Percentiles rank a stretch among this genome's conserved stretches.
Evolutionary conservation across 2,329 filamentous ascomycete genomes (phyloP).

Genomic region (Penicillium glabrum): DNA sequence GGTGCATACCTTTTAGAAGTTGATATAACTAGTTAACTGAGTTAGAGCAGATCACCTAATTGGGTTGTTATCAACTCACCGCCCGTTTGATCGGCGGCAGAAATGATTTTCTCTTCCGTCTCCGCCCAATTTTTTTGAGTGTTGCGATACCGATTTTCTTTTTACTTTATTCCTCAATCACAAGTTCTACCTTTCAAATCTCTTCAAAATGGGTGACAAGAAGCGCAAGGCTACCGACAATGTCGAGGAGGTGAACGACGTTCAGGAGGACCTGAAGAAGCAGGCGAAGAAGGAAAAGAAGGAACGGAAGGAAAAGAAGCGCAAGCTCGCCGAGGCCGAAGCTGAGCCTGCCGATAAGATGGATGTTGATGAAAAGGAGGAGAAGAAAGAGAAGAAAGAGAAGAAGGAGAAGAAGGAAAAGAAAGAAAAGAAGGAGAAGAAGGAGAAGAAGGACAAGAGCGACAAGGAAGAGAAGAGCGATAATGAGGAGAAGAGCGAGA

Average conservation of each 20-base stretch:
- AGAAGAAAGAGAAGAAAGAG: conserved; percentile 11
- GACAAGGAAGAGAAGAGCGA: conserved; percentile 15
- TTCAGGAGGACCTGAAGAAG: conserved; percentile 35
- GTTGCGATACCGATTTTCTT: background rate
- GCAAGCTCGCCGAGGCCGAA: background rate
- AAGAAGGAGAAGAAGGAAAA: conserved; percentile 5
- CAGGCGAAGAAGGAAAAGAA: conserved; percentile 26
- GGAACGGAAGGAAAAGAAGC: conserved; percentile 16
- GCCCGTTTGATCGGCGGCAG: conserved; percentile 25
- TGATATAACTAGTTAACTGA: background rate
- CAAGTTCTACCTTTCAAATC: background rate
- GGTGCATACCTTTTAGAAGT: background rate
- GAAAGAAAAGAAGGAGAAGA: conserved; percentile 18
- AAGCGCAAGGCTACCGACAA: conserved; percentile 41
- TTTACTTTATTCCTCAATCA: background rate
- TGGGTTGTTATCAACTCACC: conserved; percentile 19
- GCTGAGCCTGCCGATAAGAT: conserved; percentile 2
- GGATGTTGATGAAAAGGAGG: conserved; percentile 12
- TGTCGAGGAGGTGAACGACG: conserved; percentile 21
- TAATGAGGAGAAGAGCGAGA: conserved; percentile 16
- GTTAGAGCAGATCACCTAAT: conserved; percentile 1
- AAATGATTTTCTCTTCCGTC: conserved; percentile 28
- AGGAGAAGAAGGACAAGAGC: conserved; percentile 11
- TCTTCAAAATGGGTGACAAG: conserved; percentile 35
- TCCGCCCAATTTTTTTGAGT: conserved; percentile 27